These are phyloP conservation scores for Clavariopsis aquatica DNA, from an alignment of 495 filamentous ascomycete genomes.

Conservation along the genomic window DNA sequence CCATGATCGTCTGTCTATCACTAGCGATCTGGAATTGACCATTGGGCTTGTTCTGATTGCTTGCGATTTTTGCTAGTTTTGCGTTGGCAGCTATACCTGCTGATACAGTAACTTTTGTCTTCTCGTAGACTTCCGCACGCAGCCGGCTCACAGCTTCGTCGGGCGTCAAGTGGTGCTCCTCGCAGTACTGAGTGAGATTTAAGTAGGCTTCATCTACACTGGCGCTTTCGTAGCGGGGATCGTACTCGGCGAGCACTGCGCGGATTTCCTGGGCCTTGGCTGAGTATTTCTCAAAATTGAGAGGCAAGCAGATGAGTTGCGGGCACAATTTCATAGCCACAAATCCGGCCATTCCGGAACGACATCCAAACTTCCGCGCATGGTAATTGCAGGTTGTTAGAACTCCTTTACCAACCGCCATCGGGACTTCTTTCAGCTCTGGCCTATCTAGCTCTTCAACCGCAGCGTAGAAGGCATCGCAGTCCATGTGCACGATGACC, in stretches of 20 bases:
- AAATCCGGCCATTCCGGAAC: conserved; percentile 94
- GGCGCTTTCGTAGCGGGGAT: conserved; percentile 86
- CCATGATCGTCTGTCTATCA: conserved; percentile 71
- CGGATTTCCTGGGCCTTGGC: conserved; percentile 89
- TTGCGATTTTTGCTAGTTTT: conserved; percentile 90
- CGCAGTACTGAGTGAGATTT: conserved; percentile 88
- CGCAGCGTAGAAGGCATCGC: conserved; percentile 96
- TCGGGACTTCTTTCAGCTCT: conserved; percentile 83
- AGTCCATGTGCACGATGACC: conserved; percentile 87
- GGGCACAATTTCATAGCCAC: conserved; percentile 95
- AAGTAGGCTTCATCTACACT: conserved; percentile 96
- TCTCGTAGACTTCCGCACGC: conserved; percentile 72
- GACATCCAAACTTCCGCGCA: conserved; percentile 84
- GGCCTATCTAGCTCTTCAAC: conserved; percentile 92
- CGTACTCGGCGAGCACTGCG: conserved; percentile 78
- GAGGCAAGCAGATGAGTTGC: conserved; percentile 74
- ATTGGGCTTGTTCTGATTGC: conserved; percentile 95
- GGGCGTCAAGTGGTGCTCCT: conserved; percentile 64
- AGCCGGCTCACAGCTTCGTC: conserved; percentile 74
- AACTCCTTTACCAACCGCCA: conserved; percentile 91
- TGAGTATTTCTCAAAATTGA: conserved; percentile 88
- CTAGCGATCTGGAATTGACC: conserved; percentile 79
- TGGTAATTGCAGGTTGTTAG: conserved; percentile 94
- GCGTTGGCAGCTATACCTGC: conserved; percentile 93
- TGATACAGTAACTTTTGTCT: conserved; percentile 83